Conservation (phyloP, 768 basidiomycete species). For the Boletus tylopilopsis region DNA sequence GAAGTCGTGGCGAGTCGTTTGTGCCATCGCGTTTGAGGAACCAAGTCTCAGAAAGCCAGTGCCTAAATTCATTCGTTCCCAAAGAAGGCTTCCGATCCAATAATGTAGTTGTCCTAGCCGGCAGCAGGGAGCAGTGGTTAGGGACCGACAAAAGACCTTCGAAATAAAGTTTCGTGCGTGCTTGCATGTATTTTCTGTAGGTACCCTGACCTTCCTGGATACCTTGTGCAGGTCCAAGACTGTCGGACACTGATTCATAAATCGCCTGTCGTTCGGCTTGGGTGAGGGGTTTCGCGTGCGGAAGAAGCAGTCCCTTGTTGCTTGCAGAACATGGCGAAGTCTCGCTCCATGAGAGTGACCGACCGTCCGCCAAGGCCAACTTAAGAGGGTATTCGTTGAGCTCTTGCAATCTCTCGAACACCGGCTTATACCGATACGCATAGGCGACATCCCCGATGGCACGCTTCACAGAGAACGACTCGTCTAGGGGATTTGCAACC, state of each 20-base stretch:
- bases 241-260: conserved; percentile 49
- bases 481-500: conserved; percentile 21
- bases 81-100: conserved; percentile 14
- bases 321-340: conserved; percentile 20
- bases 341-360: conserved; percentile 10
- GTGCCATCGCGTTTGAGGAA: conserved; percentile 20
- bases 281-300: conserved; percentile 32
- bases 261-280: conserved; percentile 45
- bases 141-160: conserved; percentile 35
- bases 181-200: conserved; percentile 50
- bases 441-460: conserved; percentile 29
- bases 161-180: conserved; percentile 44
- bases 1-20: conserved; percentile 11
- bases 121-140: conserved; percentile 14
- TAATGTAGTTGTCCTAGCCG: conserved; percentile 2
- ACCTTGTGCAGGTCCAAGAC: conserved; percentile 42
- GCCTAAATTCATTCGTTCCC: conserved; percentile 26
- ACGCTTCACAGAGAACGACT: conserved; percentile 24
- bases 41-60: conserved; percentile 30
- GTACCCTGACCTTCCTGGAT: conserved; percentile 50
- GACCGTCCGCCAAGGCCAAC: conserved; percentile 8
- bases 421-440: conserved; percentile 22
- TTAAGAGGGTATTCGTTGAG: conserved; percentile 14
- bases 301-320: conserved; percentile 12
- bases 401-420: conserved; percentile 29